phyloP scores from a whole-genome alignment of 371 early-diverging fungal genomes.

The Coemansia sp. region DNA sequence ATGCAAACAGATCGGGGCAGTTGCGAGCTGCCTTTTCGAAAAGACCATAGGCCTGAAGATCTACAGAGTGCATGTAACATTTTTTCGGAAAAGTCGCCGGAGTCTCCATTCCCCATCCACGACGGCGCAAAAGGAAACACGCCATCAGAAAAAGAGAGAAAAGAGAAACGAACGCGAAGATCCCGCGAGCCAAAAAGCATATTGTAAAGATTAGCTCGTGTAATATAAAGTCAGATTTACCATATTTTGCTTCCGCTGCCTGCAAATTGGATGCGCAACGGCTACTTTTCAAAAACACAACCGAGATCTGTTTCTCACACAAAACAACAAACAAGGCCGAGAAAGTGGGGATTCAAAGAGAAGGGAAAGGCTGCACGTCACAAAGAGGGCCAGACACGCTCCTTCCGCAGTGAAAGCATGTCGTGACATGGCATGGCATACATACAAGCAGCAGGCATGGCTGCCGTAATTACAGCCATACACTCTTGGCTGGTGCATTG shows the following conservation, averaged over 20 bases:
- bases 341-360: neutral
- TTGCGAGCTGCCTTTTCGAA: slow-evolving; percentile 33
- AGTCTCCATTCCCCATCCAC: no score
- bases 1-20: slow-evolving; percentile 36
- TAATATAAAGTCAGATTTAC: neutral
- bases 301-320: slow-evolving; percentile 8
- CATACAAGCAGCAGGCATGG: neutral
- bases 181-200: neutral
- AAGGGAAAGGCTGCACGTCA: neutral
- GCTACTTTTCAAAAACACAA: neutral
- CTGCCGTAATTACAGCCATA: no score
- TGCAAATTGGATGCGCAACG: slow-evolving; percentile 4
- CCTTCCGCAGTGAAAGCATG: no score
- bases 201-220: neutral
- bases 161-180: no score
- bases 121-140: no score
- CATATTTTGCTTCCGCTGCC: neutral
- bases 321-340: neutral
- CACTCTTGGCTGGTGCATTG: no score
- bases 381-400: neutral
- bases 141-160: no score
- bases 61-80: slow-evolving; percentile 16
- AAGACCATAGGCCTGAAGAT: slow-evolving; percentile 43
- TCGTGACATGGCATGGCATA: neutral
- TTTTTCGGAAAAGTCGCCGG: neutral